Conservation (phyloP, 129 eudicot genomes). For the Chrysanthemum lavandulifolium region DNA sequence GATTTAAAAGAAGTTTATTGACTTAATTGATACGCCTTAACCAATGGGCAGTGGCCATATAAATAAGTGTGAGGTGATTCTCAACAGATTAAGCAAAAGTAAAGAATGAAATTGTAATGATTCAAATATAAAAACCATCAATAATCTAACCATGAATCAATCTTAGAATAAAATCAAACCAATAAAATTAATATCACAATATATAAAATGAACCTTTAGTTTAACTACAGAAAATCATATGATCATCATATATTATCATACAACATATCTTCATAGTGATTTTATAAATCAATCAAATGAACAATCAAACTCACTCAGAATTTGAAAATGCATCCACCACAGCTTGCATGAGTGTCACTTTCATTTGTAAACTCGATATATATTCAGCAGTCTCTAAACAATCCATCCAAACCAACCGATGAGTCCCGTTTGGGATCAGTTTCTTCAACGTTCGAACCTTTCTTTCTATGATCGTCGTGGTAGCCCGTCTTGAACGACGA, state of each 20-base stretch:
- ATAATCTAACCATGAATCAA: neutral
- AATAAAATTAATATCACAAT: conserved; percentile 12
- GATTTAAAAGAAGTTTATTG: too few species aligned
- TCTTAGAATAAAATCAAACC: conserved; percentile 21
- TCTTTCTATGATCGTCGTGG: conserved; percentile 32
- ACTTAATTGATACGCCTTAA: too few species aligned
- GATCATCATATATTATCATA: conserved; percentile 13
- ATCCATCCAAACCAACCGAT: conserved; percentile 48
- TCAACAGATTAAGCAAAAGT: too few species aligned
- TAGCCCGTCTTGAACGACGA: conserved; percentile 17
- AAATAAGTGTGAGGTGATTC: too few species aligned
- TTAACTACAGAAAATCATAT: conserved; percentile 26
- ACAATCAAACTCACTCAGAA: conserved; percentile 27
- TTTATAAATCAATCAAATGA: conserved; percentile 11
- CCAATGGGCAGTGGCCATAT: too few species aligned
- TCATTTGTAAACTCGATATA: conserved; percentile 59
- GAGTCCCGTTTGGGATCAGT: conserved; percentile 46
- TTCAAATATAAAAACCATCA: neutral
- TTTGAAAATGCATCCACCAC: conserved; percentile 59
- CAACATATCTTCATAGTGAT: conserved; percentile 17
- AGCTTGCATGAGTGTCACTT: conserved; percentile 74
- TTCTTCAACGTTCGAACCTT: conserved; percentile 60
- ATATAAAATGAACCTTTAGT: conserved; percentile 19
- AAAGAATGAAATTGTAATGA: neutral
- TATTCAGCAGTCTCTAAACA: conserved; percentile 86